Conservation (phyloP, 371 early-diverging fungal genomes). For the Haplosporangium sp. region DNA sequence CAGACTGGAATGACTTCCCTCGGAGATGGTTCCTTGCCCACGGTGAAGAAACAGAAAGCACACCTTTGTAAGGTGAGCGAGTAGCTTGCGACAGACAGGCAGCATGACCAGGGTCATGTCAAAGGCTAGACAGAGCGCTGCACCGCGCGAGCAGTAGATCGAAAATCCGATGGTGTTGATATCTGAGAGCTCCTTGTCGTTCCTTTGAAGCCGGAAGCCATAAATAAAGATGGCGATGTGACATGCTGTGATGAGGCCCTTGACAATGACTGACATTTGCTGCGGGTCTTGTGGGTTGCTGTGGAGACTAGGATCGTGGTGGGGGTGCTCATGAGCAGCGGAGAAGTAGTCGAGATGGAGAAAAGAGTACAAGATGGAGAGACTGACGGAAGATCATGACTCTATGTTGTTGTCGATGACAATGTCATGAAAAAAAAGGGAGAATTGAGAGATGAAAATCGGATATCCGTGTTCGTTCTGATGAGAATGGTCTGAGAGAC, state of each 20-base stretch:
- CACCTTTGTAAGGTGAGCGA: constrained; percentile 69
- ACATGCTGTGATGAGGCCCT: constrained; percentile 24
- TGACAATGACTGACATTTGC: constrained; percentile 30
- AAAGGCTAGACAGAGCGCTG: constrained; percentile 63
- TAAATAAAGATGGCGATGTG: constrained; percentile 57
- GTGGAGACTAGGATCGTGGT: background rate
- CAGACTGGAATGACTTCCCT: constrained; percentile 37
- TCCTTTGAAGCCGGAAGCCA: constrained; percentile 58
- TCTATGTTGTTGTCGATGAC: too few species aligned
- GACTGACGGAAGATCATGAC: too few species aligned
- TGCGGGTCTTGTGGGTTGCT: background rate
- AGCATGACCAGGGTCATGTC: constrained; percentile 76
- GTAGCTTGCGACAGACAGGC: constrained; percentile 82
- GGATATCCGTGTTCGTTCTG: too few species aligned
- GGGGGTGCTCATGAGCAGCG: background rate
- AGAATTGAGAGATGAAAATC: too few species aligned
- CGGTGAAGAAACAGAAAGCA: constrained; percentile 62
- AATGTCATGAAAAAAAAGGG: too few species aligned
- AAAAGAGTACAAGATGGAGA: too few species aligned
- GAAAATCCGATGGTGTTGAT: constrained; percentile 60
- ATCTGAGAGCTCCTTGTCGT: constrained; percentile 58
- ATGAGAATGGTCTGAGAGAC: too few species aligned
- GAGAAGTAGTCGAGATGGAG: too few species aligned
- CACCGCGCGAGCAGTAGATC: constrained; percentile 63
- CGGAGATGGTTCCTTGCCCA: constrained; percentile 66